These are phyloP conservation scores for Solanum ossicruentum DNA, from an alignment of 257 asterid genomes.

Conservation along the genomic window DNA sequence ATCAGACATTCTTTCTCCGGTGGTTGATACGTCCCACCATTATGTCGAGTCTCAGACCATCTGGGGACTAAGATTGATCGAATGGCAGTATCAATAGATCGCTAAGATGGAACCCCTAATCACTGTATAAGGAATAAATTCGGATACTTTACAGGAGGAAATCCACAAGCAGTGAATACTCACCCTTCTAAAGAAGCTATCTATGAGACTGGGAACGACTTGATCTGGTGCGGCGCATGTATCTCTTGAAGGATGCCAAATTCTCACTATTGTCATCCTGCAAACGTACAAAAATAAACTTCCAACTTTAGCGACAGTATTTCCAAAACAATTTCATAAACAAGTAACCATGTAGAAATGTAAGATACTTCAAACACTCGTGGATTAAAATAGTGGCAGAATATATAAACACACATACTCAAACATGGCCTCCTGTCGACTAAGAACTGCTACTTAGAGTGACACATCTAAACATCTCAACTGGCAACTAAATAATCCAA, in stretches of 20 bases:
- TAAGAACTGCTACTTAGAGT: no score
- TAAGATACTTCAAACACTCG: neutral
- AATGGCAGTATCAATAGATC: neutral
- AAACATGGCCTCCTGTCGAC: no score
- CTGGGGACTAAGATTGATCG: neutral
- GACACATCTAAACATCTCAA: no score
- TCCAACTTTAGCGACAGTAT: neutral
- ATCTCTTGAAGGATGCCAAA: constrained; percentile 19
- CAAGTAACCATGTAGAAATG: neutral
- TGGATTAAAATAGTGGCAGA: neutral
- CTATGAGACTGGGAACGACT: constrained; percentile 32
- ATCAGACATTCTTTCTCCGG: no score
- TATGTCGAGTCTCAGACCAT: no score
- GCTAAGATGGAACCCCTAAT: neutral
- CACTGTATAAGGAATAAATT: no score
- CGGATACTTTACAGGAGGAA: neutral
- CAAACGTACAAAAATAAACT: neutral
- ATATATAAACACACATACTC: no score
- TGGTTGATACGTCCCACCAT: no score
- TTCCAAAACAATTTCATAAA: neutral
- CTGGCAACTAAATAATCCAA: no score
- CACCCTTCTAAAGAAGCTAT: constrained; percentile 54
- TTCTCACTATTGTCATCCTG: constrained; percentile 34
- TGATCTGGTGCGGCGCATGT: constrained; percentile 28
- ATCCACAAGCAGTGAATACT: neutral